Conservation (phyloP, 805 yeast genomes). For the Cyberlindnera saturnus region DNA sequence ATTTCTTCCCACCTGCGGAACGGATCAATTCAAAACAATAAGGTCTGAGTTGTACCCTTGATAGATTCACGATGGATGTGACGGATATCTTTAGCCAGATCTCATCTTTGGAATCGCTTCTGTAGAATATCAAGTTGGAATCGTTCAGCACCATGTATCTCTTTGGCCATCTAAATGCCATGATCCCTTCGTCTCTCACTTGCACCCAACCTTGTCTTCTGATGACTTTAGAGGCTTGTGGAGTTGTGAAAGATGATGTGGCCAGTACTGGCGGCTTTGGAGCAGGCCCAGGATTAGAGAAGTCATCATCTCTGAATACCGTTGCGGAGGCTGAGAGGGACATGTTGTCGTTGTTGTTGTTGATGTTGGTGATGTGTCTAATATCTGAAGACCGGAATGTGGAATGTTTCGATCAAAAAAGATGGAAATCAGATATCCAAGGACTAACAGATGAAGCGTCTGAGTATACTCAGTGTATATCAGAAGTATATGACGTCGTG, state of each 20-base stretch:
- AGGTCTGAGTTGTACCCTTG: constrained; percentile 65
- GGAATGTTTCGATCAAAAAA: too few species aligned
- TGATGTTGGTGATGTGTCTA: neutral
- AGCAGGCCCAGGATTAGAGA: constrained; percentile 51
- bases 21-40: constrained; percentile 72
- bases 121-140: constrained; percentile 67
- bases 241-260: constrained; percentile 11
- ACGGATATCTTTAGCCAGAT: constrained; percentile 47
- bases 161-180: constrained; percentile 89
- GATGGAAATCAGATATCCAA: too few species aligned
- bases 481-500: too few species aligned
- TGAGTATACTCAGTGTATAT: too few species aligned
- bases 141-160: constrained; percentile 76
- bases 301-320: constrained; percentile 36
- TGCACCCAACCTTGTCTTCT: constrained; percentile 78
- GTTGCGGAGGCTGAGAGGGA: constrained; percentile 39
- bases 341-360: constrained; percentile 6
- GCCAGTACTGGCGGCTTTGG: constrained; percentile 41
- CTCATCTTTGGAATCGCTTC: constrained; percentile 50
- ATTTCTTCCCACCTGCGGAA: constrained; percentile 37
- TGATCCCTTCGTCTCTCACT: constrained; percentile 86
- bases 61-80: constrained; percentile 54
- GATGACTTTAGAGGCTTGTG: constrained; percentile 22
- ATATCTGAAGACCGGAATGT: neutral
- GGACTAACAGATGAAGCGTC: too few species aligned